Conservation (phyloP, 2,329 filamentous ascomycete species). For the Hypoxylon sp. region DNA sequence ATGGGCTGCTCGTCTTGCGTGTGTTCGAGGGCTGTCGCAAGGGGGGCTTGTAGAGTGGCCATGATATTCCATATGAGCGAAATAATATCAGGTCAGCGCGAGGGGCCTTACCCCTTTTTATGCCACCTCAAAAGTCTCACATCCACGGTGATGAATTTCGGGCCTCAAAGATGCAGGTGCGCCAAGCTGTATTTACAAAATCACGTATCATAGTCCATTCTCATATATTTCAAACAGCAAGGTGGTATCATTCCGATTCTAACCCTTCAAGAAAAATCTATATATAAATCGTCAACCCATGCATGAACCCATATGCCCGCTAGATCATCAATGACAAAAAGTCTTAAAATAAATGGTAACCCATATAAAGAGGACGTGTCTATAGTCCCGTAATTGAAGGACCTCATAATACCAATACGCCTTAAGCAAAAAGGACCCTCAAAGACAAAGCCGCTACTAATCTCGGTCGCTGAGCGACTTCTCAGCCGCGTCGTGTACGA, state of each 20-base stretch:
- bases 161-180: background rate
- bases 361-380: background rate
- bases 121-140: background rate
- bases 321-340: slow-evolving; percentile 7
- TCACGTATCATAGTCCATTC: background rate
- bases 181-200: background rate
- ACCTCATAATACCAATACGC: background rate
- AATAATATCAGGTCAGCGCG: no score
- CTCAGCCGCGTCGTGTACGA: slow-evolving; percentile 35
- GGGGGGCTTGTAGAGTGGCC: no score
- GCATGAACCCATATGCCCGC: background rate
- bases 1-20: no score
- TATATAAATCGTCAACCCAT: slow-evolving; percentile 1
- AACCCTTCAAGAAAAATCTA: slow-evolving; percentile 13
- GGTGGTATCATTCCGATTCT: slow-evolving; percentile 35
- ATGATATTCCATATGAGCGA: no score
- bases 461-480: slow-evolving; percentile 28
- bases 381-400: slow-evolving; percentile 3
- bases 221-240: slow-evolving; percentile 2
- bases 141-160: background rate
- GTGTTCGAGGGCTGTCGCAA: no score
- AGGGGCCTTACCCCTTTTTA: background rate
- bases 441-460: background rate
- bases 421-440: background rate
- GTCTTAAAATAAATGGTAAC: background rate